These are phyloP conservation scores for Mycena haematopus DNA, from an alignment of 768 basidiomycete genomes.

Conservation along the genomic window DNA sequence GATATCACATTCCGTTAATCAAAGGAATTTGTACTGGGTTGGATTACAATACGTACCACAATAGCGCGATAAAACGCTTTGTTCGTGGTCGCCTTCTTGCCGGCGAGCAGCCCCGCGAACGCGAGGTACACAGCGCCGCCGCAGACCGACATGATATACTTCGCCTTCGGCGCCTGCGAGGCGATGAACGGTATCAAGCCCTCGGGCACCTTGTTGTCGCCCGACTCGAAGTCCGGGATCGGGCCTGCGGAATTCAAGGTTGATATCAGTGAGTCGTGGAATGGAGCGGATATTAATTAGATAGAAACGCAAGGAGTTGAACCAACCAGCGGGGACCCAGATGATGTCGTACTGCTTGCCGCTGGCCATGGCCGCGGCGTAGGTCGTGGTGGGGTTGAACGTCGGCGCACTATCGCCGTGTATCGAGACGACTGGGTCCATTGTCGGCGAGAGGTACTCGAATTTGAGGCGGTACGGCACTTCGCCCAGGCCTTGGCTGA, in stretches of 20 bases:
- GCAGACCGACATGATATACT: constrained; percentile 44
- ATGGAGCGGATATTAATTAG: too few relatives aligned
- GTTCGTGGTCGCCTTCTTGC: constrained; percentile 46
- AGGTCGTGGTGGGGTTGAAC: constrained; percentile 27
- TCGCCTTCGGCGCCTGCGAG: constrained; percentile 35
- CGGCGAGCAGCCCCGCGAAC: constrained; percentile 39
- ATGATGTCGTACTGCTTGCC: constrained; percentile 27
- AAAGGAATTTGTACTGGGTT: too few relatives aligned
- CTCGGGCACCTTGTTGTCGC: constrained; percentile 3
- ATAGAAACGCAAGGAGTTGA: too few relatives aligned
- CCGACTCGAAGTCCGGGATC: constrained; percentile 2
- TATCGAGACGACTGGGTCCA: constrained; percentile 19
- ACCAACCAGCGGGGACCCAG: constrained; percentile 26
- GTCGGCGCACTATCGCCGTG: constrained; percentile 8
- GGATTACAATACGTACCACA: constrained; percentile 25
- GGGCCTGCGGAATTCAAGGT: constrained; percentile 11
- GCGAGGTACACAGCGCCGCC: constrained; percentile 41
- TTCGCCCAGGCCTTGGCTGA: constrained; percentile 12
- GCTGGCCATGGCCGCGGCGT: constrained; percentile 13
- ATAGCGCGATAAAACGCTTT: constrained; percentile 38
- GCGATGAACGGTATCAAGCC: constrained; percentile 34
- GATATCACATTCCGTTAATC: background rate
- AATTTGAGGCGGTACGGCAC: constrained; percentile 18
- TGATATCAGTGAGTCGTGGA: too few relatives aligned
- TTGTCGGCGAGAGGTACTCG: constrained; percentile 24